Conservation (phyloP, 2,329 filamentous ascomycete species). For the Phialocephala sp. region DNA sequence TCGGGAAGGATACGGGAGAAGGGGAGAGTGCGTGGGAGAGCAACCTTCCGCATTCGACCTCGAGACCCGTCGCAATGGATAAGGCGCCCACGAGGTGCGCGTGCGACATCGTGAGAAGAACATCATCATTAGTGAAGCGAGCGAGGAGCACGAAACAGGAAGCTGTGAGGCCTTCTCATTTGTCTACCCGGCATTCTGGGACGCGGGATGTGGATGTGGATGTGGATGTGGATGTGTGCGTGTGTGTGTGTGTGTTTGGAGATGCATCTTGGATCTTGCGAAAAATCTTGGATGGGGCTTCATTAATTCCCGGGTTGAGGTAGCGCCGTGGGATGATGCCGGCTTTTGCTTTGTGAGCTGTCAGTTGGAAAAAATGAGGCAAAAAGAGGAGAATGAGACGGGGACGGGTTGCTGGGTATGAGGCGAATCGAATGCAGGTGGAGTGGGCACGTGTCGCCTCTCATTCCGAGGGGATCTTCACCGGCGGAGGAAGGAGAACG, state of each 20-base stretch:
- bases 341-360: neutral
- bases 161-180: neutral
- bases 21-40: neutral
- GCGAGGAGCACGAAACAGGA: neutral
- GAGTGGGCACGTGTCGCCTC: neutral
- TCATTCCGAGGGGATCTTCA: neutral
- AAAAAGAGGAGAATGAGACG: neutral
- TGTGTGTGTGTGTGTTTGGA: too few species aligned
- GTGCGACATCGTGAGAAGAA: neutral
- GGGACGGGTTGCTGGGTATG: conserved; percentile 2
- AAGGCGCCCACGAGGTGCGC: too few species aligned
- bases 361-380: neutral
- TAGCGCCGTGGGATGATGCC: neutral
- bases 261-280: neutral
- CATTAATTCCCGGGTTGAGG: neutral
- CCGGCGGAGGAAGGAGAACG: neutral
- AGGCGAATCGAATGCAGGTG: neutral
- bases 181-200: neutral
- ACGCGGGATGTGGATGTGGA: neutral
- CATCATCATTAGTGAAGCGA: neutral
- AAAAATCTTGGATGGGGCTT: neutral
- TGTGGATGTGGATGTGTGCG: too few species aligned
- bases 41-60: conserved; percentile 6
- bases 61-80: neutral
- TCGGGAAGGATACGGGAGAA: neutral